Evolutionary conservation across 2,329 filamentous ascomycete genomes (phyloP).

Genomic region (Aspergillus sp.): DNA sequence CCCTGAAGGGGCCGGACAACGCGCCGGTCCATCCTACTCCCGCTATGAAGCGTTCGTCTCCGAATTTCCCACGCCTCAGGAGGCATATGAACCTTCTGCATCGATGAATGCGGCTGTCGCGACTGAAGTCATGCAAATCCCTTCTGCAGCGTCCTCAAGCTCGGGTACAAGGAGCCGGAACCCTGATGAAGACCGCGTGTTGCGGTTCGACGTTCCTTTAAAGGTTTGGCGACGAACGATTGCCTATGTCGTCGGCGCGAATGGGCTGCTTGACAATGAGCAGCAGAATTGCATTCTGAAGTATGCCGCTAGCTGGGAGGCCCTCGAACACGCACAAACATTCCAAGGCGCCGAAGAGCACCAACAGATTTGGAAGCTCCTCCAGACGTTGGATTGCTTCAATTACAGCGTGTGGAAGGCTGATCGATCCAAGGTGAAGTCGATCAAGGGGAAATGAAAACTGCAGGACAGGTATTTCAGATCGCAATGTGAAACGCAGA

Average conservation of each 20-base stretch:
- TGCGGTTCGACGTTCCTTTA: conserved; percentile 31
- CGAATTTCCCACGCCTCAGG: conserved; percentile 25
- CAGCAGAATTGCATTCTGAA: conserved; percentile 33
- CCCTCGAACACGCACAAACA: conserved; percentile 30
- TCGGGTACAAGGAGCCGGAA: background rate
- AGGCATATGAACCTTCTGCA: background rate
- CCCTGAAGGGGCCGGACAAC: background rate
- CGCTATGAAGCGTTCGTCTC: conserved; percentile 16
- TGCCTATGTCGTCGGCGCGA: conserved; percentile 26
- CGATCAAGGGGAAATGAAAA: background rate
- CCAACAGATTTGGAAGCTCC: conserved; percentile 40
- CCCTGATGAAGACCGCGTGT: conserved; percentile 16
- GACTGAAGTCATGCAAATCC: conserved; percentile 4
- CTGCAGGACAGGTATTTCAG: too few species aligned
- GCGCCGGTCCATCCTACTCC: conserved; percentile 20
- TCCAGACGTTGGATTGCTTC: conserved; percentile 37
- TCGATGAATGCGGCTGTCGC: background rate
- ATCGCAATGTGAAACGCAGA: too few species aligned
- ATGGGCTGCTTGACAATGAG: conserved; percentile 27
- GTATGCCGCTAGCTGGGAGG: conserved; percentile 37
- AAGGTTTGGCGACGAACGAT: conserved; percentile 35
- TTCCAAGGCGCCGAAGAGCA: conserved; percentile 31
- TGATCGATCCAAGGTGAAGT: background rate
- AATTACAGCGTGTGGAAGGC: conserved; percentile 25
- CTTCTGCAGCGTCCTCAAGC: background rate